These are phyloP conservation scores for Penicillium sp. DNA, from an alignment of 2,329 filamentous ascomycete species.

Conservation along the genomic window DNA sequence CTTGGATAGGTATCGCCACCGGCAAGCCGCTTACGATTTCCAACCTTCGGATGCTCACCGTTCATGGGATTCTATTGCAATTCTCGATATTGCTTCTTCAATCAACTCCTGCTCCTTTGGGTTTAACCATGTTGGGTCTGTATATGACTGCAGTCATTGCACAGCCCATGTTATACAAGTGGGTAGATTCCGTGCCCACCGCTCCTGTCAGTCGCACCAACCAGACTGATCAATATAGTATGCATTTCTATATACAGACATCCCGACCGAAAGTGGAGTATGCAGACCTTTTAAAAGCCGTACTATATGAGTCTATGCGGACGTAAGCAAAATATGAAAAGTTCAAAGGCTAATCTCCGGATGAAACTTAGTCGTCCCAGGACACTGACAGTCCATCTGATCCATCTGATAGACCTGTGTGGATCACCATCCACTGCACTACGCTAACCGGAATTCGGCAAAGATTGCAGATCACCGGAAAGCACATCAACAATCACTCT, in stretches of 20 bases:
- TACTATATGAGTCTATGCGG: neutral
- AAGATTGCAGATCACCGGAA: constrained; percentile 11
- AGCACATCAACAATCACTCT: neutral
- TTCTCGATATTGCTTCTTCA: neutral
- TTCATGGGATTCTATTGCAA: neutral
- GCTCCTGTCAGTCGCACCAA: neutral
- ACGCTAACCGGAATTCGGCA: neutral
- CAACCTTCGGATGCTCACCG: neutral
- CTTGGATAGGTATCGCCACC: neutral
- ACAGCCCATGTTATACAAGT: neutral
- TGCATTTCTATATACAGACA: neutral
- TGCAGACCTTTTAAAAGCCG: constrained; percentile 4
- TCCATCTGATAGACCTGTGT: neutral
- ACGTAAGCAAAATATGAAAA: neutral
- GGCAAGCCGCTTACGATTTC: neutral
- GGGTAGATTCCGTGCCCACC: neutral
- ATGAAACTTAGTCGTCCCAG: neutral
- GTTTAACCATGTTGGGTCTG: neutral
- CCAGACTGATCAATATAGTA: neutral
- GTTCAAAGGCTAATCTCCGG: neutral
- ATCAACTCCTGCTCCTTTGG: neutral
- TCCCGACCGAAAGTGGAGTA: constrained; percentile 9
- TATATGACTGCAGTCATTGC: neutral
- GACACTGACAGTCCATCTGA: neutral
- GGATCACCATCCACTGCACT: neutral